Base-by-base conservation (phyloP, 805 yeast species). In the Ogataea corticis region DNA sequence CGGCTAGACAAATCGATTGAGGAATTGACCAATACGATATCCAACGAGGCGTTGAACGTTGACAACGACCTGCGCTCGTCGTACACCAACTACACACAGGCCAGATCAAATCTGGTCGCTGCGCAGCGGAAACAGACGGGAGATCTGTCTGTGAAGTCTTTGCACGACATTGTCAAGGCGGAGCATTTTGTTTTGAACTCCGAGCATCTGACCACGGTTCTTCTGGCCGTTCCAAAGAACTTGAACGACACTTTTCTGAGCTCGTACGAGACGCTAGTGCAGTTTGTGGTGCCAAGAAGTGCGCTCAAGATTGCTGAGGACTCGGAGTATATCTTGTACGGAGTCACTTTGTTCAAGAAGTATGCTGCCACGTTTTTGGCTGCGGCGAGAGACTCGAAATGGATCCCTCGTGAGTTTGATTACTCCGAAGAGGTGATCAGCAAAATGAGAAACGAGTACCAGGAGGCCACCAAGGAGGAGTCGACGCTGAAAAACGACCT, bases 111-210 rank as follows among this genome's bases (percentile, higher is more conserved):
- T 62, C 75, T 90, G 49, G 76, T 83, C 39, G 90, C 96, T 11
- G 92, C 96, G 9, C 96, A 92, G 67, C 81, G 97, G 61, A 91
- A 91, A 69, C 86, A 85, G 66, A 85, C 87, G 31, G 99, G 99
- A 47, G 97, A 94, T 65, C 75, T 94, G 54, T 84, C 96, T 3
- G 91, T 92, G 45, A 83, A 87, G 65, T 87, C 97, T 3, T 73
- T 94, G 50, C 97, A 92, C 63, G 94, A 88, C 59, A 77, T 92
- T 45, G 97, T 94, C 41, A 78, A 79, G 42, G 85, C 89, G 10
- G 81, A 82, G 42, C 89, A 94, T 59, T 87, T 94, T 64, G 91
- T 94, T 13, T 72, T 86, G 54, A 80, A 82, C 56, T 86, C 96
- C 5, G 98, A 92, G 51, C 87, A 91, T 66, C 76, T 94, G 62